Base-by-base conservation (phyloP, 257 asterid genomes). In the Sherardia arvensis region DNA sequence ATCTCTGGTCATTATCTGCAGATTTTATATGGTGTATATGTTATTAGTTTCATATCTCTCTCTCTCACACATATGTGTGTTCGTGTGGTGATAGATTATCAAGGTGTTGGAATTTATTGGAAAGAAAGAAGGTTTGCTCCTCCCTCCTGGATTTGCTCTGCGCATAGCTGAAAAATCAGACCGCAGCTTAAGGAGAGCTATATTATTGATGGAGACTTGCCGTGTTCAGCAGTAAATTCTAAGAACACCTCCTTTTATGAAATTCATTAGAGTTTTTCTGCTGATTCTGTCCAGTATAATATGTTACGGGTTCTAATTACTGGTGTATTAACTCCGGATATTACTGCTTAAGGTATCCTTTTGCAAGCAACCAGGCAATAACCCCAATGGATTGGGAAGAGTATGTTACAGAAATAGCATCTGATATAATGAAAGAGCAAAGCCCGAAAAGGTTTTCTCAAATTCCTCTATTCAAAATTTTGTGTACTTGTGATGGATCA, bases 321-420 rank as follows among this genome's bases (percentile, higher is more conserved):
- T 20, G 7, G 22, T 43, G 59, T 59, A 10, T 69, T 73, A 21
- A 60, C 51, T 63, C 34, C 57, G 23, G 68, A 61, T 62, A 61
- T 67, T 67, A 7, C 61, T 38, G 6, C 65, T 33, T 66, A 70
- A 93, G 97, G 90, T 93, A 89, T 78, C 99, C 99, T 72, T 93
- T 90, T 66, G 67, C 85, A 36, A 66, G 64, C 69, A 87, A 80
- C 76, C 99, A 89, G 75, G 80, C 78, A 14, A 87, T 87, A 76
- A 81, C 96, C 32, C 88, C 87, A 7, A 92, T 89, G 97, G 96
- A 93, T 68, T 93, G 99, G 99, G 99, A 93, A 78, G 91, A 87
- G 81, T 93, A 85, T 73, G 84, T 93, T 70, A 76, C 96, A 63
- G 90, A 89, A 75, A 87, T 93, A 62, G 95, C 95, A 38, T 81